Percentiles rank a stretch among this genome's conserved stretches.
Evolutionary conservation across 148 eudicot species (phyloP).

Genomic region (Dianthus caryophyllus): DNA sequence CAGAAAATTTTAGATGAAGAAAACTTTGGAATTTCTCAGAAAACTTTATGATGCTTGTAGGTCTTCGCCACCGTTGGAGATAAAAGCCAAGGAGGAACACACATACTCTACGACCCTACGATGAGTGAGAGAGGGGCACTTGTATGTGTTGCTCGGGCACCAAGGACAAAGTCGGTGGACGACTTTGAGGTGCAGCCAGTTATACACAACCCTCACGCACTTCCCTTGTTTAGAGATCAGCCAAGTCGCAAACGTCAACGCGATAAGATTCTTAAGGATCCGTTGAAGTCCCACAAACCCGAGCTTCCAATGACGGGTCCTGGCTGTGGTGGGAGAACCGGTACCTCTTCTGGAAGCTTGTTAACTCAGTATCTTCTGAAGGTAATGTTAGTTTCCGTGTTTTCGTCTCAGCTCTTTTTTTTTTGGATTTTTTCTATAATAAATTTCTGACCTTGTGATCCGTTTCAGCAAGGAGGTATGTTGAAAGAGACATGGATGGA

Average conservation of each 20-base stretch:
- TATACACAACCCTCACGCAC: conserved; percentile 97
- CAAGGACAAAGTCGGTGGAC: conserved; percentile 84
- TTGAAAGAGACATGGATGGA: conserved; percentile 99
- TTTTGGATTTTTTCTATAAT: neutral
- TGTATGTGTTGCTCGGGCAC: conserved; percentile 96
- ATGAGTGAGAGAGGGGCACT: conserved; percentile 96
- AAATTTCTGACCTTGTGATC: conserved; percentile 12
- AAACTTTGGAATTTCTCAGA: too few relatives aligned
- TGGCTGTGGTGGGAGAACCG: conserved; percentile 94
- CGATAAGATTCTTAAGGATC: conserved; percentile 87
- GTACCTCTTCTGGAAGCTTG: conserved; percentile 87
- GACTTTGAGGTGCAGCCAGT: conserved; percentile 71
- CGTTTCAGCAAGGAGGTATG: conserved; percentile 91
- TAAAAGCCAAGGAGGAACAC: conserved; percentile 90
- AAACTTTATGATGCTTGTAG: conserved; percentile 38
- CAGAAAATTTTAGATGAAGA: too few relatives aligned
- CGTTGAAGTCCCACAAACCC: conserved; percentile 87
- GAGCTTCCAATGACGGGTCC: conserved; percentile 94
- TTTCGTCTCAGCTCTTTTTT: too few relatives aligned
- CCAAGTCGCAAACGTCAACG: conserved; percentile 96
- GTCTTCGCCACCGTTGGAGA: conserved; percentile 81
- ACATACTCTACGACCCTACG: conserved; percentile 82
- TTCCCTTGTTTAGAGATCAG: conserved; percentile 91
- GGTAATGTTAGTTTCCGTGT: conserved; percentile 39
- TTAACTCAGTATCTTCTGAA: conserved; percentile 93